These are phyloP conservation scores for Tolypocladium inflatum DNA, from an alignment of 2,329 filamentous ascomycete species.

Conservation along the genomic window DNA sequence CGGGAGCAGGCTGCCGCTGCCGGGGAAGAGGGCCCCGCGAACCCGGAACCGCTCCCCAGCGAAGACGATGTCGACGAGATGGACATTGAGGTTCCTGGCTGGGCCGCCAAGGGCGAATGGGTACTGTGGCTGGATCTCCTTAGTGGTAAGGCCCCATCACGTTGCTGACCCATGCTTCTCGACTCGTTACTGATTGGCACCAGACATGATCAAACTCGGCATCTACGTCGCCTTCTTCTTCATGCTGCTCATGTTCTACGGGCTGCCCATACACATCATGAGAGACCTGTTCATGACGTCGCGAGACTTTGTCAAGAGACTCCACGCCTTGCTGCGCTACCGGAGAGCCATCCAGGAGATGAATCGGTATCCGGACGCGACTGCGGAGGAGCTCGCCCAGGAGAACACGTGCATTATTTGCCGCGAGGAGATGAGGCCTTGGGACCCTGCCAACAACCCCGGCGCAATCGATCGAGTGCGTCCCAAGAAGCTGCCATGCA, in stretches of 20 bases:
- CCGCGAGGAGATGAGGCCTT: slow-evolving; percentile 87
- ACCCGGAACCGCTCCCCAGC: slow-evolving; percentile 42
- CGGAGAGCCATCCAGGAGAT: slow-evolving; percentile 88
- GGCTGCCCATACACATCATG: slow-evolving; percentile 92
- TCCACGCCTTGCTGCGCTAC: slow-evolving; percentile 84
- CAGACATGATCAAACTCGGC: slow-evolving; percentile 82
- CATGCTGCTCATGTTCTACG: slow-evolving; percentile 89
- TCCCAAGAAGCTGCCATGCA: slow-evolving; percentile 93
- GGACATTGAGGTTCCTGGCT: slow-evolving; percentile 90
- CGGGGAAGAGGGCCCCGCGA: slow-evolving; percentile 46
- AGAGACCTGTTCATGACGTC: slow-evolving; percentile 91
- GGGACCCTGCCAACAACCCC: slow-evolving; percentile 48
- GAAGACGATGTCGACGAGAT: slow-evolving; percentile 81
- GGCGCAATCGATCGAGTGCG: slow-evolving; percentile 74
- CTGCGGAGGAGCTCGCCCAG: slow-evolving; percentile 68
- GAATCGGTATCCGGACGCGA: slow-evolving; percentile 90
- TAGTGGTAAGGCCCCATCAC: slow-evolving; percentile 48
- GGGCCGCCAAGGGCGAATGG: slow-evolving; percentile 93
- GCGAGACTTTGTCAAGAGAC: slow-evolving; percentile 79
- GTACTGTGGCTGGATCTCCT: slow-evolving; percentile 79
- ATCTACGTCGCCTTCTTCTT: slow-evolving; percentile 90
- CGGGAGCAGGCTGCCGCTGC: slow-evolving; percentile 39
- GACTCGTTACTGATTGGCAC: background rate
- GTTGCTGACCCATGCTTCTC: slow-evolving; percentile 5
- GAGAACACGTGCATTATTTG: slow-evolving; percentile 98